Conservation (phyloP, 2,329 filamentous ascomycete species). For the Anthostomella pinea region DNA sequence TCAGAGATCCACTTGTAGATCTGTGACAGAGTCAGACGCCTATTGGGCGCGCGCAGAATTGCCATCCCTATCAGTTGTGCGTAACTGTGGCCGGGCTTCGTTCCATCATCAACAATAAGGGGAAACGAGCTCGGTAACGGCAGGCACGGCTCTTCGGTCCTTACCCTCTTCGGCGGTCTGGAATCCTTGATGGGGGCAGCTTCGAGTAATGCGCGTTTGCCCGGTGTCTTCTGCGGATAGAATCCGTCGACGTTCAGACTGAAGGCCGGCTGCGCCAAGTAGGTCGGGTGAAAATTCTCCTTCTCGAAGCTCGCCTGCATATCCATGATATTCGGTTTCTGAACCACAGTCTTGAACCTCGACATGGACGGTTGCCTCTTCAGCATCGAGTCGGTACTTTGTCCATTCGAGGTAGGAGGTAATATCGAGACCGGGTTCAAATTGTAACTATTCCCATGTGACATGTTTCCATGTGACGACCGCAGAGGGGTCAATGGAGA, state of each 20-base stretch:
- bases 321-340: constrained; percentile 51
- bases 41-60: constrained; percentile 79
- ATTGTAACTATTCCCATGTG: no score
- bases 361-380: constrained; percentile 63
- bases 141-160: constrained; percentile 54
- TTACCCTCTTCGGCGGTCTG: constrained; percentile 65
- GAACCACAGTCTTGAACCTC: constrained; percentile 55
- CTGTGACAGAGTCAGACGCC: constrained; percentile 83
- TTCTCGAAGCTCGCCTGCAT: constrained; percentile 44
- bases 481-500: constrained; percentile 60
- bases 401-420: constrained; percentile 54
- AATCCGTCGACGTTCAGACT: constrained; percentile 51
- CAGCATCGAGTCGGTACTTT: constrained; percentile 63
- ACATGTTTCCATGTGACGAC: constrained; percentile 50
- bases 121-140: constrained; percentile 80
- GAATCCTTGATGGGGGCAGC: constrained; percentile 69
- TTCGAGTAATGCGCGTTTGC: constrained; percentile 67
- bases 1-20: constrained; percentile 99
- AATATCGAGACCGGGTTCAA: constrained; percentile 67
- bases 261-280: constrained; percentile 45
- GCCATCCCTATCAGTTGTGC: constrained; percentile 96
- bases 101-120: constrained; percentile 76
- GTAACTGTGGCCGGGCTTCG: constrained; percentile 89
- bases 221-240: constrained; percentile 50
- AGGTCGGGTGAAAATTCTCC: constrained; percentile 55